These are phyloP conservation scores for Dicorynia guianensis DNA, from an alignment of 306 rosid genomes.

Conservation along the genomic window DNA sequence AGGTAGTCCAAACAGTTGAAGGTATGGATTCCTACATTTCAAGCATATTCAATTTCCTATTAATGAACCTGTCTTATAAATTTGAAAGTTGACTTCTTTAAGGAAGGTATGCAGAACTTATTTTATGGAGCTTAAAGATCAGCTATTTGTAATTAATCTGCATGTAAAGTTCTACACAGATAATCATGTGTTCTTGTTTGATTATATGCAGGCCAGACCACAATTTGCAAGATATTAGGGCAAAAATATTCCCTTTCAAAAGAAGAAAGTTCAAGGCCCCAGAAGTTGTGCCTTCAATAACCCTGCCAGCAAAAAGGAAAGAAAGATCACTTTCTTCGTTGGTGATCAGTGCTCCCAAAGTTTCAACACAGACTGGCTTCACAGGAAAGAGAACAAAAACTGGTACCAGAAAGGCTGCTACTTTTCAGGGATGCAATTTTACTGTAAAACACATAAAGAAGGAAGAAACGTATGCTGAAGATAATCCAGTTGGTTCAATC, in stretches of 20 bases:
- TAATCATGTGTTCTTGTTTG: background rate
- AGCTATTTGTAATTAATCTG: slow-evolving; percentile 15
- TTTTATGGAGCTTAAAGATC: slow-evolving; percentile 8
- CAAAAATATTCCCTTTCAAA: slow-evolving; percentile 79
- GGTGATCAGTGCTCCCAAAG: slow-evolving; percentile 89
- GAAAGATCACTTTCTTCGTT: slow-evolving; percentile 98
- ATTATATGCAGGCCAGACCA: slow-evolving; percentile 90
- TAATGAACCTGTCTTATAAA: background rate
- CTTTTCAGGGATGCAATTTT: slow-evolving; percentile 74
- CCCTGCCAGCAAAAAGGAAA: slow-evolving; percentile 85
- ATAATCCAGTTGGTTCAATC: slow-evolving; percentile 62
- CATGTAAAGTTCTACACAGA: slow-evolving; percentile 3
- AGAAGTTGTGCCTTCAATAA: slow-evolving; percentile 66
- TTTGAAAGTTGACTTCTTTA: slow-evolving; percentile 11
- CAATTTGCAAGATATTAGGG: slow-evolving; percentile 94
- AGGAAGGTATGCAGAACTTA: slow-evolving; percentile 16
- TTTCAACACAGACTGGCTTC: slow-evolving; percentile 72
- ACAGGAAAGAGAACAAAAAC: slow-evolving; percentile 90
- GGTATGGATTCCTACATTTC: slow-evolving; percentile 10
- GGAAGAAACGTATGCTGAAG: slow-evolving; percentile 64
- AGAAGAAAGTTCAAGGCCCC: slow-evolving; percentile 65
- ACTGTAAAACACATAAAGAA: slow-evolving; percentile 59
- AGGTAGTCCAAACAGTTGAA: slow-evolving; percentile 10
- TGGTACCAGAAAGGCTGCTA: slow-evolving; percentile 72
- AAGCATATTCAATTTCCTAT: slow-evolving; percentile 9